Evolutionary conservation across 495 filamentous ascomycete genomes (phyloP).

Genomic region (Aspergillus sclerotiicarbonarius): DNA sequence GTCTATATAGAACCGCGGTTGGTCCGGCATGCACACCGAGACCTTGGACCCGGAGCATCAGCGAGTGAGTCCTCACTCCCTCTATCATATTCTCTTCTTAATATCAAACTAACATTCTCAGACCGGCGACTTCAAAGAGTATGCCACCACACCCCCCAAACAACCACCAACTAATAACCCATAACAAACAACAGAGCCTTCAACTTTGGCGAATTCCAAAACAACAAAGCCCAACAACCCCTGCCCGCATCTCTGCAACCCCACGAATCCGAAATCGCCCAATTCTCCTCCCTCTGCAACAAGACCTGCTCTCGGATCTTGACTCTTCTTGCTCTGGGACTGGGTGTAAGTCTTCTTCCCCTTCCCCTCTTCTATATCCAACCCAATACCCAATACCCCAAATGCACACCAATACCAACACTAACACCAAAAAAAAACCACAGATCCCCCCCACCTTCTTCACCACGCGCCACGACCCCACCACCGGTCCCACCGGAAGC

Average conservation of each 20-base stretch:
- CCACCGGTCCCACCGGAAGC: constrained; percentile 60
- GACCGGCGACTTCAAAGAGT: constrained; percentile 95
- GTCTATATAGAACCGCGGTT: constrained; percentile 72
- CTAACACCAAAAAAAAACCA: neutral
- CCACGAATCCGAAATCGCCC: constrained; percentile 57
- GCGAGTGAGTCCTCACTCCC: constrained; percentile 50
- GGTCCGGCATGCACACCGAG: constrained; percentile 85
- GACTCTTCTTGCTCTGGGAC: constrained; percentile 69
- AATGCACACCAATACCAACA: neutral
- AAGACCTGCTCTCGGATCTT: constrained; percentile 70
- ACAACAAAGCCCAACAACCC: constrained; percentile 75
- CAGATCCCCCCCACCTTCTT: constrained; percentile 67
- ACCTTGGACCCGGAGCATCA: constrained; percentile 83
- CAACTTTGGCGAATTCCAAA: constrained; percentile 79
- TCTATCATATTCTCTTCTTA: neutral
- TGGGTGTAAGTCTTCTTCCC: constrained; percentile 49
- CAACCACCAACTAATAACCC: constrained; percentile 4
- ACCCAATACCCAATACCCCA: neutral
- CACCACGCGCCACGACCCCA: constrained; percentile 63
- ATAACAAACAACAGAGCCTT: constrained; percentile 66
- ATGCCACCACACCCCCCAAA: constrained; percentile 13
- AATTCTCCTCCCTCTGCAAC: constrained; percentile 70
- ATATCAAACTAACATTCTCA: constrained; percentile 31
- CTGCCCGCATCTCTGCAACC: constrained; percentile 64
- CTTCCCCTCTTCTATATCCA: neutral